Conservation (phyloP, 1,139 yeast species). For the Kodamaea suecica region DNA sequence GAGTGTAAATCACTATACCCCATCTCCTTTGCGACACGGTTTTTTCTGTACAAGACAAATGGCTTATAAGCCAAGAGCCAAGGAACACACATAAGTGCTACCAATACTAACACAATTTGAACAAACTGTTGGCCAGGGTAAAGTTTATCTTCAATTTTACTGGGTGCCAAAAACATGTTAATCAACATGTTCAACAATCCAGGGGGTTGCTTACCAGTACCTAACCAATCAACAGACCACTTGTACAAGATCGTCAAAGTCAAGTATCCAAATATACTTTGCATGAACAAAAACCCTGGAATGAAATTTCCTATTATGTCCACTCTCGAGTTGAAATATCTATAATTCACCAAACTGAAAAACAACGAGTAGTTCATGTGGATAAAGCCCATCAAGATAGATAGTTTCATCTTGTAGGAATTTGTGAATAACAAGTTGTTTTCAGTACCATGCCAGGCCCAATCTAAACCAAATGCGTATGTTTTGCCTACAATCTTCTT, state of each 20-base stretch:
- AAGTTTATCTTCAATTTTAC: conserved; percentile 75
- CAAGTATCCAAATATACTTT: conserved; percentile 90
- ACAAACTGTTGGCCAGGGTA: conserved; percentile 82
- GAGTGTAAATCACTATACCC: conserved; percentile 39
- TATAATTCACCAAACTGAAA: conserved; percentile 80
- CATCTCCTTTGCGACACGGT: conserved; percentile 22
- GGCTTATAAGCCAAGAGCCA: conserved; percentile 91
- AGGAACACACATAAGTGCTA: conserved; percentile 90
- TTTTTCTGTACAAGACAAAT: conserved; percentile 46
- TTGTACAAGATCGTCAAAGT: conserved; percentile 82
- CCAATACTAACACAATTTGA: conserved; percentile 67
- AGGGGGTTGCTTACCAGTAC: conserved; percentile 74
- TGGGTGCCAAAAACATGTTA: conserved; percentile 94
- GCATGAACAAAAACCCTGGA: conserved; percentile 94
- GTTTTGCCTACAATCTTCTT: conserved; percentile 51
- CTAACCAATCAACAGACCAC: conserved; percentile 94
- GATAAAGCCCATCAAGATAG: conserved; percentile 88
- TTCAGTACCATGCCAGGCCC: conserved; percentile 97
- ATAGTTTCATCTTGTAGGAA: conserved; percentile 94
- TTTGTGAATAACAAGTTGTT: conserved; percentile 86
- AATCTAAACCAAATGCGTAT: conserved; percentile 85
- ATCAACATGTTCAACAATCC: conserved; percentile 92
- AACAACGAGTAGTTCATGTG: conserved; percentile 92
- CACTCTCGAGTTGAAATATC: conserved; percentile 68
- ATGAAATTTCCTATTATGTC: conserved; percentile 91